phyloP scores from a whole-genome alignment of 495 filamentous ascomycete genomes.

The Daldinia concentrica region DNA sequence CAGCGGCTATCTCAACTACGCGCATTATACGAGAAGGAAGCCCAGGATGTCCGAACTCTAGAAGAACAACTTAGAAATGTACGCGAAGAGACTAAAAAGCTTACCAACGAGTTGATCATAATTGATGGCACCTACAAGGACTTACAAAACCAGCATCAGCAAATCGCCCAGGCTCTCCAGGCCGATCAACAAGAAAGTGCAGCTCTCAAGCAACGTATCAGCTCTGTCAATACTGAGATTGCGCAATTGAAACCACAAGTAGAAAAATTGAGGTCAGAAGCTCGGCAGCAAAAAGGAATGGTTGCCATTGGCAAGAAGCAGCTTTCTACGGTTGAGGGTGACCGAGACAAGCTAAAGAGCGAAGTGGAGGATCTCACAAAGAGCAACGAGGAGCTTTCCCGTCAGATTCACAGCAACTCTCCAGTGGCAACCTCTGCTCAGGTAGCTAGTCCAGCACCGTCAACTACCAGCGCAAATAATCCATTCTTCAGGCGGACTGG shows the following conservation, averaged over 20 bases:
- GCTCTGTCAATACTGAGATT: slow-evolving; percentile 80
- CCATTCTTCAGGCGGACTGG: slow-evolving; percentile 87
- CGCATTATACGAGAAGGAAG: slow-evolving; percentile 90
- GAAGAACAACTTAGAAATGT: slow-evolving; percentile 82
- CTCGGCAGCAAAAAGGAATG: slow-evolving; percentile 91
- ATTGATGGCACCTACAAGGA: slow-evolving; percentile 85
- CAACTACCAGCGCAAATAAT: slow-evolving; percentile 81
- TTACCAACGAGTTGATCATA: slow-evolving; percentile 81
- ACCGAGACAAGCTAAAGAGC: slow-evolving; percentile 81
- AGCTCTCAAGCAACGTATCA: slow-evolving; percentile 85
- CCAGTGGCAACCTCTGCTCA: slow-evolving; percentile 48
- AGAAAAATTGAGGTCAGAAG: slow-evolving; percentile 88
- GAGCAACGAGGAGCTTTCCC: slow-evolving; percentile 65
- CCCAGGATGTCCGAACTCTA: slow-evolving; percentile 81
- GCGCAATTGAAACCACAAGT: slow-evolving; percentile 83
- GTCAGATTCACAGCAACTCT: slow-evolving; percentile 55
- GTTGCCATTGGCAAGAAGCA: slow-evolving; percentile 99
- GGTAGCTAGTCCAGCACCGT: slow-evolving; percentile 72
- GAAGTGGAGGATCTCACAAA: slow-evolving; percentile 76
- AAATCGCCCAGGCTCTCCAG: slow-evolving; percentile 76
- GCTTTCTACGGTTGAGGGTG: slow-evolving; percentile 84
- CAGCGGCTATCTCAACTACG: slow-evolving; percentile 83
- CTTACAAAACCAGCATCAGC: slow-evolving; percentile 82
- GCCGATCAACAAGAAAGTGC: slow-evolving; percentile 90
- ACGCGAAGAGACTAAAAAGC: slow-evolving; percentile 80